These are phyloP conservation scores for Alternaria atra DNA, from an alignment of 2,329 filamentous ascomycete genomes.

Conservation along the genomic window DNA sequence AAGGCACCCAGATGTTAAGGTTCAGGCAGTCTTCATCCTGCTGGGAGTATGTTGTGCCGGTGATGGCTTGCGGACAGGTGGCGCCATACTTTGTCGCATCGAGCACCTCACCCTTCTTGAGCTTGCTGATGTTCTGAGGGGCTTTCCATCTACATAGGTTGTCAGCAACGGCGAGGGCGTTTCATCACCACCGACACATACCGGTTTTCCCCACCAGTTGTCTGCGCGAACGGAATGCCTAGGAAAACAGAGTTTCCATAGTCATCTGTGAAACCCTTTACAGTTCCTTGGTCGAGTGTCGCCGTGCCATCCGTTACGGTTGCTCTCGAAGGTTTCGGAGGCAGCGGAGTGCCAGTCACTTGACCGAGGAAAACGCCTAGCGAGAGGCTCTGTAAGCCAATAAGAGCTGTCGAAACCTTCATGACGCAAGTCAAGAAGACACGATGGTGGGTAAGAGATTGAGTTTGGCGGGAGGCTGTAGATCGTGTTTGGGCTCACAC, in stretches of 20 bases:
- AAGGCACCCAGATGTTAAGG: slow-evolving; percentile 41
- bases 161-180: neutral
- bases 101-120: slow-evolving; percentile 20
- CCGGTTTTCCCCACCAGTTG: slow-evolving; percentile 35
- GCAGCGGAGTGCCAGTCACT: slow-evolving; percentile 15
- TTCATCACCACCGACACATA: slow-evolving; percentile 4
- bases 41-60: slow-evolving; percentile 29
- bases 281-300: slow-evolving; percentile 24
- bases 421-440: slow-evolving; percentile 14
- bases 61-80: slow-evolving; percentile 37
- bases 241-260: slow-evolving; percentile 34
- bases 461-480: slow-evolving; percentile 16
- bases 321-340: slow-evolving; percentile 14
- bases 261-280: slow-evolving; percentile 29
- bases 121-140: slow-evolving; percentile 22
- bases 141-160: slow-evolving; percentile 27
- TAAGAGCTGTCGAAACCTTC: slow-evolving; percentile 14
- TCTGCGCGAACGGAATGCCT: slow-evolving; percentile 37
- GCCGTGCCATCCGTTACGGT: slow-evolving; percentile 15
- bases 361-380: slow-evolving; percentile 15
- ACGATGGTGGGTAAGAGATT: slow-evolving; percentile 4
- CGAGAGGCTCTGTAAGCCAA: slow-evolving; percentile 15
- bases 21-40: slow-evolving; percentile 53
- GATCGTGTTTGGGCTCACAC: slow-evolving; percentile 12
- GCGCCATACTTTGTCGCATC: slow-evolving; percentile 32